Conservation (phyloP, 2,329 filamentous ascomycete species). For the Hymenoscyphus scutula region DNA sequence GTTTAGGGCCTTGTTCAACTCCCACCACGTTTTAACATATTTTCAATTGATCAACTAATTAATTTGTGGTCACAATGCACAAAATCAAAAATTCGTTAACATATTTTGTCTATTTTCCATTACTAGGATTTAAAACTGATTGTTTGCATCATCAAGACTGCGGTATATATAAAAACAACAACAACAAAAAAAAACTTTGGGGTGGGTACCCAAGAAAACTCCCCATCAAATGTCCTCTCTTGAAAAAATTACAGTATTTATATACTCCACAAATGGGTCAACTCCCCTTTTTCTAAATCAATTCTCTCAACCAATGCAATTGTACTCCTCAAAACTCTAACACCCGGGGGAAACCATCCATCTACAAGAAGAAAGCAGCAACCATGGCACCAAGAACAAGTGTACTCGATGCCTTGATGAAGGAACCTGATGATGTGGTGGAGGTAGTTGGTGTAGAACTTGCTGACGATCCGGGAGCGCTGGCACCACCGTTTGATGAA, state of each 20-base stretch:
- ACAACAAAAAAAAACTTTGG: slow-evolving; percentile 27
- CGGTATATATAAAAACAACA: slow-evolving; percentile 32
- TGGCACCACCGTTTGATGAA: background rate
- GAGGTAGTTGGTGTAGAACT: background rate
- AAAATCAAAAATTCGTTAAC: background rate
- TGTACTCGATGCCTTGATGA: background rate
- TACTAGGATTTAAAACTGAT: background rate
- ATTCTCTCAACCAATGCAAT: background rate
- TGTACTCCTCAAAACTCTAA: background rate
- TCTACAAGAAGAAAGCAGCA: slow-evolving; percentile 12
- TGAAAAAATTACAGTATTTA: slow-evolving; percentile 4
- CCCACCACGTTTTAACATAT: no score
- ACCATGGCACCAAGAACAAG: slow-evolving; percentile 19
- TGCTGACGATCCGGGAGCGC: slow-evolving; percentile 3
- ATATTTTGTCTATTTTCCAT: background rate
- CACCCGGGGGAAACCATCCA: slow-evolving; percentile 43
- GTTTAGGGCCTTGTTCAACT: no score
- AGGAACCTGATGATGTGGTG: background rate
- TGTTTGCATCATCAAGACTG: slow-evolving; percentile 6
- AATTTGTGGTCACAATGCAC: no score
- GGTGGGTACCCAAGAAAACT: background rate
- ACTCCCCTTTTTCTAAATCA: background rate
- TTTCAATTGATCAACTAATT: no score
- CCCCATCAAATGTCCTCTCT: slow-evolving; percentile 1
- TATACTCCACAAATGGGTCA: background rate